Evolutionary conservation across 1,284 basidiomycete species (phyloP).

Genomic region (Heterobasidion irregulare): DNA sequence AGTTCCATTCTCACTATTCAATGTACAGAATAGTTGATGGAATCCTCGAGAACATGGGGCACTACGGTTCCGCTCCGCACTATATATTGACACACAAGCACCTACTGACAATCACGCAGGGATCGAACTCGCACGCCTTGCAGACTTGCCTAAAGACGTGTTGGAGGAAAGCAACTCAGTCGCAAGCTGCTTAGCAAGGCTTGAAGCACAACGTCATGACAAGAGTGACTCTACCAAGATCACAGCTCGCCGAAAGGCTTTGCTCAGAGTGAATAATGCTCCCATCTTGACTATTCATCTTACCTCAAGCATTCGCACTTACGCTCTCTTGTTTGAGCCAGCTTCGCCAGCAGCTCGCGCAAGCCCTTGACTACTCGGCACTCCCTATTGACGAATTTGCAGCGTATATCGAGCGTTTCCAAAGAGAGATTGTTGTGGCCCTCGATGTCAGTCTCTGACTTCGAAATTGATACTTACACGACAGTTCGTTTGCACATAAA

Average conservation of each 20-base stretch:
- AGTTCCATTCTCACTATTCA: not conserved
- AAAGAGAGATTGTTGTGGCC: conserved; percentile 55
- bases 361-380: conserved; percentile 59
- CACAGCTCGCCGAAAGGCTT: conserved; percentile 52
- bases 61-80: conserved; percentile 46
- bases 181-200: conserved; percentile 47
- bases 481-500: too few relatives aligned
- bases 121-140: conserved; percentile 76
- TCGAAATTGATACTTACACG: not conserved
- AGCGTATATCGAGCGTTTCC: conserved; percentile 55
- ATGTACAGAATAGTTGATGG: conserved; percentile 58
- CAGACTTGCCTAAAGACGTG: conserved; percentile 69
- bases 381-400: conserved; percentile 61
- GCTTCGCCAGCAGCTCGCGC: conserved; percentile 23
- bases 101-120: conserved; percentile 32
- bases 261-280: conserved; percentile 44
- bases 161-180: conserved; percentile 54
- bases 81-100: not conserved
- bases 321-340: conserved; percentile 9
- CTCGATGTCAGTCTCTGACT: conserved; percentile 31
- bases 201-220: conserved; percentile 50
- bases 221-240: conserved; percentile 54
- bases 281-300: not conserved
- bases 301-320: not conserved
- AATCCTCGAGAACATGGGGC: conserved; percentile 42